A percentile compares a stretch with the other conserved stretches of the same genome.
These are phyloP conservation scores for Pichia terricola DNA, from an alignment of 1,139 yeast genomes.

Conservation along the genomic window DNA sequence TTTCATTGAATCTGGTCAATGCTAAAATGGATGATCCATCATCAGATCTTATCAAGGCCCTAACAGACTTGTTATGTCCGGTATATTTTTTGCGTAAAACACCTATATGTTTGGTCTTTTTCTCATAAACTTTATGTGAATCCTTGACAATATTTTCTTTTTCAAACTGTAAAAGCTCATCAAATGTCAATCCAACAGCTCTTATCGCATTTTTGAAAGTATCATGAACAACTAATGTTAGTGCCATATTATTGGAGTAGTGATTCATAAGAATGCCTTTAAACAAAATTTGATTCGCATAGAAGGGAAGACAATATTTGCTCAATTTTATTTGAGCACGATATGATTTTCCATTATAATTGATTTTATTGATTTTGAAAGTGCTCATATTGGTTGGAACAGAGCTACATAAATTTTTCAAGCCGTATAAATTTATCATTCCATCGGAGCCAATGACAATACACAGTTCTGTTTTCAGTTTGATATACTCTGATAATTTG, in stretches of 20 bases:
- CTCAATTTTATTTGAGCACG: conserved; percentile 14
- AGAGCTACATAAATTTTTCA: conserved; percentile 42
- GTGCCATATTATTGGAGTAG: conserved; percentile 17
- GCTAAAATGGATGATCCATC: conserved; percentile 53
- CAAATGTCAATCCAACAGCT: conserved; percentile 33
- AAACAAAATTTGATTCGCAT: conserved; percentile 4
- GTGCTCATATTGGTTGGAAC: conserved; percentile 29
- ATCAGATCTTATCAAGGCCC: conserved; percentile 52
- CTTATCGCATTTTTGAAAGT: conserved; percentile 37
- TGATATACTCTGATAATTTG: conserved; percentile 20
- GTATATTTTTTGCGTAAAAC: conserved; percentile 48
- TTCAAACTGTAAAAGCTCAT: conserved; percentile 26
- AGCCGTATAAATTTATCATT: conserved; percentile 35
- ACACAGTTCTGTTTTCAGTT: conserved; percentile 43
- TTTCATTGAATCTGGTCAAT: conserved; percentile 43
- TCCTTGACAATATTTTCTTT: conserved; percentile 1
- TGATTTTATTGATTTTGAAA: conserved; percentile 6
- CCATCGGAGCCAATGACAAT: conserved; percentile 41
- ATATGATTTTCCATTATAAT: conserved; percentile 5
- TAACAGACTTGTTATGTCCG: conserved; percentile 79
- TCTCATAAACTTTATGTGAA: background rate
- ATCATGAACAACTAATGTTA: conserved; percentile 42
- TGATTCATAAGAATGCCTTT: conserved; percentile 13
- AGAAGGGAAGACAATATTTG: conserved; percentile 23
- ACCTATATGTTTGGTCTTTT: conserved; percentile 15